Conservation (phyloP, 345 rosid genomes). For the Orychophragmus violaceus region DNA sequence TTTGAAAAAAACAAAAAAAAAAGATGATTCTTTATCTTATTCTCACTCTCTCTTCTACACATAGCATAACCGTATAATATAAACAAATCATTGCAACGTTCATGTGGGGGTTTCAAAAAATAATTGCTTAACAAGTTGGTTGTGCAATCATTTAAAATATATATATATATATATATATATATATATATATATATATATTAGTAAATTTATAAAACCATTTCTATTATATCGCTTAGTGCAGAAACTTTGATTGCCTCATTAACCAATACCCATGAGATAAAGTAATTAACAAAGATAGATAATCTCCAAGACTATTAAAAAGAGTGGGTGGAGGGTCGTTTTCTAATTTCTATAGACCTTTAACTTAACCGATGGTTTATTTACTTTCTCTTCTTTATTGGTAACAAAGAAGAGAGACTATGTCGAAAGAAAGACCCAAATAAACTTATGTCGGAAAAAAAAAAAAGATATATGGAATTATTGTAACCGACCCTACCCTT, state of each 20-base stretch:
- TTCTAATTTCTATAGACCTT: slow-evolving; percentile 41
- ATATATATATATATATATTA: too few relatives aligned
- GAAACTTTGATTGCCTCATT: slow-evolving; percentile 29
- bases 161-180: too few relatives aligned
- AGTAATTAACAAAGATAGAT: slow-evolving; percentile 17
- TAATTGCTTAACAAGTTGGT: slow-evolving; percentile 29
- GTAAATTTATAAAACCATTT: neutral
- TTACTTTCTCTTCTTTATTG: slow-evolving; percentile 11
- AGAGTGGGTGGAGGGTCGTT: slow-evolving; percentile 52
- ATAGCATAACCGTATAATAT: slow-evolving; percentile 18
- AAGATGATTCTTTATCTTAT: slow-evolving; percentile 24
- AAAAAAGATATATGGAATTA: too few relatives aligned
- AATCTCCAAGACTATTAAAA: slow-evolving; percentile 22
- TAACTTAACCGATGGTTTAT: slow-evolving; percentile 22
- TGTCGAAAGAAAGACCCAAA: too few relatives aligned
- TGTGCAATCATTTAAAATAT: neutral
- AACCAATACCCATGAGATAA: slow-evolving; percentile 5
- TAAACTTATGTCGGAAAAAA: too few relatives aligned
- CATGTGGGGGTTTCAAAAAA: slow-evolving; percentile 31
- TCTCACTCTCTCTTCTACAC: neutral
- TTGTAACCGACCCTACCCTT: too few relatives aligned
- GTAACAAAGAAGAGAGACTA: too few relatives aligned
- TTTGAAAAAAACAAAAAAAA: too few relatives aligned
- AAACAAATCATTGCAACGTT: slow-evolving; percentile 31
- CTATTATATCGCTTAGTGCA: neutral